phyloP scores from a whole-genome alignment of 306 rosid species.

The Argentina anserina region DNA sequence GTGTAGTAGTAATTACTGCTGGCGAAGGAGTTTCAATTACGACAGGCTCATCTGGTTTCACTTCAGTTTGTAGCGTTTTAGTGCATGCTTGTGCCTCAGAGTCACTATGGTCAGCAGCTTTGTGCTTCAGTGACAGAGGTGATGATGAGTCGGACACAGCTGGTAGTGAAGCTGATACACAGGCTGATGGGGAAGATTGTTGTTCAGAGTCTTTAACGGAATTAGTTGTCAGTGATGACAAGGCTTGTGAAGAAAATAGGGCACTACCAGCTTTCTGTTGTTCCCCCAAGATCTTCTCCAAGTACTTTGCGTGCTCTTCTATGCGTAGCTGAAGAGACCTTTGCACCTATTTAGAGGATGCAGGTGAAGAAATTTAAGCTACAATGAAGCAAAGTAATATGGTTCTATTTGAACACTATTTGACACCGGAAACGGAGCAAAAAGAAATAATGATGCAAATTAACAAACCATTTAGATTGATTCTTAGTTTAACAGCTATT shows the following conservation, averaged over 20 bases:
- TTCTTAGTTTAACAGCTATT: too few relatives aligned
- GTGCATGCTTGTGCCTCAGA: slow-evolving; percentile 6
- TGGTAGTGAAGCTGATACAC: slow-evolving; percentile 4
- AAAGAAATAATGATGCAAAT: neutral
- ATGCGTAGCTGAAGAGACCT: slow-evolving; percentile 42
- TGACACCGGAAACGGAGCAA: neutral
- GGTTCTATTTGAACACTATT: neutral
- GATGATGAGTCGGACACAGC: slow-evolving; percentile 28
- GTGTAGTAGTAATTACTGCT: neutral
- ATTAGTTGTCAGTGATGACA: slow-evolving; percentile 14
- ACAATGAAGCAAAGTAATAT: neutral
- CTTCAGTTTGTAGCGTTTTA: slow-evolving; percentile 27
- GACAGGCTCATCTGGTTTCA: slow-evolving; percentile 17
- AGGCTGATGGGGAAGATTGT: slow-evolving; percentile 14
- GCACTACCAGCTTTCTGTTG: slow-evolving; percentile 39
- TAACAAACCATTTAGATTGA: too few relatives aligned
- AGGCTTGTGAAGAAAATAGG: slow-evolving; percentile 27
- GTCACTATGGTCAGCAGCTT: slow-evolving; percentile 11
- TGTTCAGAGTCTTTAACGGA: slow-evolving; percentile 21
- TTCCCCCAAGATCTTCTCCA: slow-evolving; percentile 39
- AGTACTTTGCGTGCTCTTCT: slow-evolving; percentile 42
- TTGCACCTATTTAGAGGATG: slow-evolving; percentile 28
- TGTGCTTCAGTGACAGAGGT: slow-evolving; percentile 21
- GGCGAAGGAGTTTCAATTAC: slow-evolving; percentile 13
- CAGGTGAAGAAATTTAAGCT: neutral